A percentile compares a stretch with the other conserved stretches of the same genome.
phyloP scores from a whole-genome alignment of 768 basidiomycete genomes.

The Fibroporia radiculosa region DNA sequence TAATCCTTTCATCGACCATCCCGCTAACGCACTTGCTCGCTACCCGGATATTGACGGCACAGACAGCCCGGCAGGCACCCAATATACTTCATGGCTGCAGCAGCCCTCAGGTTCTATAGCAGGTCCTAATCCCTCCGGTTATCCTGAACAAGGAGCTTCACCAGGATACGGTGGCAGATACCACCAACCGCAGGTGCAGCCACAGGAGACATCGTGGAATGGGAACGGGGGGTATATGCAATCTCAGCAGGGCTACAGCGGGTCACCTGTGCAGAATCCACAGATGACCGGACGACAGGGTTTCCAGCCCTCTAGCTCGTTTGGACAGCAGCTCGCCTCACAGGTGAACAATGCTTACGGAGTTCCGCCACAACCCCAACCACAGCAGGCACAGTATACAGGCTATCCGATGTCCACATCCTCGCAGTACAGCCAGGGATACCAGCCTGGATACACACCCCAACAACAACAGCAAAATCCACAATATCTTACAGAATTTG shows the following conservation, averaged over 20 bases:
- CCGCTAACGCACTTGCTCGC: constrained; percentile 32
- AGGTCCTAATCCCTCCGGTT: constrained; percentile 13
- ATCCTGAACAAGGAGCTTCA: constrained; percentile 6
- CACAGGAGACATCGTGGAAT: constrained; percentile 9
- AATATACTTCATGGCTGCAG: constrained; percentile 37
- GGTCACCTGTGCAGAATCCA: constrained; percentile 21
- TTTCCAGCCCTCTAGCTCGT: constrained; percentile 48
- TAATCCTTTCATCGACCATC: constrained; percentile 62
- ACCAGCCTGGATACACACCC: constrained; percentile 15
- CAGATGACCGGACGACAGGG: constrained; percentile 24
- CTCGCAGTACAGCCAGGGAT: constrained; percentile 12
- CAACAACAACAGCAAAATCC: constrained; percentile 17
- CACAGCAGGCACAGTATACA: constrained; percentile 23
- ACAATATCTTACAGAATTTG: constrained; percentile 32
- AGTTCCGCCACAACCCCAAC: constrained; percentile 14
- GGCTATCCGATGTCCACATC: constrained; percentile 20
- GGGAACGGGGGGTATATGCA: constrained; percentile 19
- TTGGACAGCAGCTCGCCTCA: constrained; percentile 46
- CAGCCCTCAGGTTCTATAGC: constrained; percentile 17
- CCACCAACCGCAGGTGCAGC: constrained; percentile 7
- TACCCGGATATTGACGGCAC: constrained; percentile 50
- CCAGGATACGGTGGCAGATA: constrained; percentile 7
- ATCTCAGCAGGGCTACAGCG: constrained; percentile 12
- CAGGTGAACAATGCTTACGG: constrained; percentile 17
- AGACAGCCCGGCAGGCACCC: constrained; percentile 15